Base-by-base conservation (phyloP, 2,329 filamentous ascomycete species). In the Pseudogymnoascus sp. region DNA sequence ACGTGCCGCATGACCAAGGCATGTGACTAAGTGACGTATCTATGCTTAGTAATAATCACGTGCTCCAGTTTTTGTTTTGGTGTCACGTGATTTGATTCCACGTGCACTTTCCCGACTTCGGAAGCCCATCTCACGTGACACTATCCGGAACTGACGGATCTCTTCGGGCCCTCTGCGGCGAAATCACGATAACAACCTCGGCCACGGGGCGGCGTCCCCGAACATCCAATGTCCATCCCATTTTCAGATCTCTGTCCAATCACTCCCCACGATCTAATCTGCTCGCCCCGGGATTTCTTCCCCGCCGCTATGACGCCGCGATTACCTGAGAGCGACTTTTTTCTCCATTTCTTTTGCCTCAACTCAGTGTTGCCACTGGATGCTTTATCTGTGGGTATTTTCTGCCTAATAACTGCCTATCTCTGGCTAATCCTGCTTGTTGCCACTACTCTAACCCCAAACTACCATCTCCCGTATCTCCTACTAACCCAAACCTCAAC, bases 401-500 rank as follows among this genome's bases (percentile, higher is more conserved):
- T 31, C 3, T 18, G 18, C 40, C 13, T n/a, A 31, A 15, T 13
- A 52, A 15, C 45, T 52, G 45, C 45, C 45, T 52, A 52, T 52
- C 45, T 52, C 25, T 52, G 13, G 27, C 45, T 31, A 31, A 42
- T 18, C 12, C 9, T 42, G 4, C 39, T n/a, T 29, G 12, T 52
- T 29, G 45, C 45, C 45, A 52, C 45, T 52, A 52, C 18, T 52
- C 45, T 52, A 29, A 52, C 27, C 45, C 45, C 45, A 29, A 52
- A 18, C 25, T 15, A 42, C 18, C 39, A 36, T 12, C 18, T 10
- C 18, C 39, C 39, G 9, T 42, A 10, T 52, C 42, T 21, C 25
- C 25, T 9, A 31, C 45, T 52, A 52, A 52, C 4, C 42, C 45
- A 52, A 18, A 52, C 27, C 18, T 27, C 8, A 10, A 31, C 45